Evolutionary conservation across 2,329 filamentous ascomycete genomes (phyloP).

Genomic region (Cytospora schulzeri): DNA sequence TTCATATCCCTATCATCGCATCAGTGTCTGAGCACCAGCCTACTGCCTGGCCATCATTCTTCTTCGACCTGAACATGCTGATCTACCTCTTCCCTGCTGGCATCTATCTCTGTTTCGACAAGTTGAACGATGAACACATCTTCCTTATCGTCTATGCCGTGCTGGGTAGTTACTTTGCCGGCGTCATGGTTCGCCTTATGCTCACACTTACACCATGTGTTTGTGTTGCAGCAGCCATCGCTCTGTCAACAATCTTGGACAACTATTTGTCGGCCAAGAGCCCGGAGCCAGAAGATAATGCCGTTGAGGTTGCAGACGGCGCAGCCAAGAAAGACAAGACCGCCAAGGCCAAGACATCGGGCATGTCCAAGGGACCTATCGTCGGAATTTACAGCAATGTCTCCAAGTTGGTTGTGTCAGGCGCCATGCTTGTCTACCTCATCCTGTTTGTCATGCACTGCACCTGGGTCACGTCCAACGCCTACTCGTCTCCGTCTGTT

Average conservation of each 20-base stretch:
- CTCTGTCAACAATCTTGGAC: conserved; percentile 84
- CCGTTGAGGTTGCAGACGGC: conserved; percentile 50
- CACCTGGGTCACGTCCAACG: conserved; percentile 99
- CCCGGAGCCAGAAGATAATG: conserved; percentile 55
- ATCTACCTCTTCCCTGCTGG: conserved; percentile 99
- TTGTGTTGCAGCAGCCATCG: conserved; percentile 89
- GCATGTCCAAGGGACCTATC: conserved; percentile 70
- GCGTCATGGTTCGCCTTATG: conserved; percentile 99
- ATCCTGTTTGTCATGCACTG: conserved; percentile 95
- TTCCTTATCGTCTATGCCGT: conserved; percentile 98
- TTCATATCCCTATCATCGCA: conserved; percentile 98
- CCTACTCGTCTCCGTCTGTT: conserved; percentile 96
- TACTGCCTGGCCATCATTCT: conserved; percentile 98
- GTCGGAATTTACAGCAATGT: conserved; percentile 82
- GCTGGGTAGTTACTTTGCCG: conserved; percentile 95
- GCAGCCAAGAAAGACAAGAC: conserved; percentile 54
- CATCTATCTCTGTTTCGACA: conserved; percentile 97
- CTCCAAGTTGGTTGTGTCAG: conserved; percentile 79
- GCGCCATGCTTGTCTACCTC: conserved; percentile 75
- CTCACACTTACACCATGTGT: conserved; percentile 95
- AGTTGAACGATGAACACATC: conserved; percentile 92
- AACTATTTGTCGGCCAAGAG: conserved; percentile 73
- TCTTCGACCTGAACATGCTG: conserved; percentile 97
- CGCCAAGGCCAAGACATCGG: conserved; percentile 59
- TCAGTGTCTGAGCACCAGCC: conserved; percentile 99